Conservation (phyloP, 306 rosid genomes). For the Alnus glutinosa region DNA sequence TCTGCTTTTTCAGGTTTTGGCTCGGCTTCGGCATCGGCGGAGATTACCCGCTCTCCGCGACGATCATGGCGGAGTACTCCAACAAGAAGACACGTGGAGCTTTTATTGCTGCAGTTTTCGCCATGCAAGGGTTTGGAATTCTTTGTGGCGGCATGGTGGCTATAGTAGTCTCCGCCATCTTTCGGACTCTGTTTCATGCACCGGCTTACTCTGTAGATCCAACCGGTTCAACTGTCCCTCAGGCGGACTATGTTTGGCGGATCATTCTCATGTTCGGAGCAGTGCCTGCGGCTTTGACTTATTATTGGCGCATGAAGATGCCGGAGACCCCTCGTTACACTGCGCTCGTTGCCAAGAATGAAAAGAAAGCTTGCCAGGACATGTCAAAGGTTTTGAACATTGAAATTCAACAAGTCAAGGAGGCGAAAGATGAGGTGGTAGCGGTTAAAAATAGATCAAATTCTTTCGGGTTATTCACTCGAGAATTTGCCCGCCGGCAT, state of each 20-base stretch:
- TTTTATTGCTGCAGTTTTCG: slow-evolving; percentile 65
- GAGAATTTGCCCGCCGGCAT: slow-evolving; percentile 43
- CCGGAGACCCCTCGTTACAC: slow-evolving; percentile 72
- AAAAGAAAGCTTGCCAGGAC: slow-evolving; percentile 44
- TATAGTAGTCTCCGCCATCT: slow-evolving; percentile 40
- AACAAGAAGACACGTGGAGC: slow-evolving; percentile 53
- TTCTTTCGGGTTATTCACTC: slow-evolving; percentile 53
- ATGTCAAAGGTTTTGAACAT: slow-evolving; percentile 59
- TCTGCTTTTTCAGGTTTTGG: slow-evolving; percentile 55
- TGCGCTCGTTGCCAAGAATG: slow-evolving; percentile 59
- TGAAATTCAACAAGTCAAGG: slow-evolving; percentile 3
- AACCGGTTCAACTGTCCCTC: slow-evolving; percentile 38
- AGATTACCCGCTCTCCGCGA: slow-evolving; percentile 71
- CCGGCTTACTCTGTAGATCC: slow-evolving; percentile 19
- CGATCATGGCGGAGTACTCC: slow-evolving; percentile 73
- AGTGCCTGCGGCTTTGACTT: slow-evolving; percentile 51
- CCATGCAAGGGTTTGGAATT: slow-evolving; percentile 82
- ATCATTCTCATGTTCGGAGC: slow-evolving; percentile 72
- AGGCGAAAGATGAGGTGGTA: neutral
- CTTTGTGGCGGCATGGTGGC: slow-evolving; percentile 57
- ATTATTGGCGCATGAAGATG: slow-evolving; percentile 59
- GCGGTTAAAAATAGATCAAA: neutral
- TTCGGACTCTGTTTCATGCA: slow-evolving; percentile 32
- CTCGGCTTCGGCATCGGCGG: slow-evolving; percentile 56
- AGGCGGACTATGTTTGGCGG: slow-evolving; percentile 65